Conservation (phyloP, 768 basidiomycete genomes). For the Holtermanniella nyarrowii region DNA sequence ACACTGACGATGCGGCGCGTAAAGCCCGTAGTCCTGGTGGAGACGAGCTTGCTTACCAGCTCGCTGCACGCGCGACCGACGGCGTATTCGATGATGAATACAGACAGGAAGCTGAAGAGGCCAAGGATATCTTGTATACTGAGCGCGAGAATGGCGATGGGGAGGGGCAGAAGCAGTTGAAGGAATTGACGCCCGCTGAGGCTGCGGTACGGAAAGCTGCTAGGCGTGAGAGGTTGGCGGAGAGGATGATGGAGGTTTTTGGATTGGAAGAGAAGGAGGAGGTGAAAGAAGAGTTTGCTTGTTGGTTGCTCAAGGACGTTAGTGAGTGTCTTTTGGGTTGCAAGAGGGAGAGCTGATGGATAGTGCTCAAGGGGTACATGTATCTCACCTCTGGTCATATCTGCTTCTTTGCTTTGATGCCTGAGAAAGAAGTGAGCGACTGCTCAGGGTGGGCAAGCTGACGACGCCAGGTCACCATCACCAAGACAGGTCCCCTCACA, state of each 20-base stretch:
- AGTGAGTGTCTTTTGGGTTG: slow-evolving; percentile 49
- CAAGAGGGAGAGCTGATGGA: not conserved
- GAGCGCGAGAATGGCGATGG: slow-evolving; percentile 13
- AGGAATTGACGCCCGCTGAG: slow-evolving; percentile 8
- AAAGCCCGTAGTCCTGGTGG: slow-evolving; percentile 20
- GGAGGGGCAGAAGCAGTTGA: slow-evolving; percentile 16
- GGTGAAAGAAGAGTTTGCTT: slow-evolving; percentile 81
- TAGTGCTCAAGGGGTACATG: slow-evolving; percentile 94
- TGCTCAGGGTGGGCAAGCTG: slow-evolving; percentile 1
- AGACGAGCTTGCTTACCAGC: slow-evolving; percentile 23
- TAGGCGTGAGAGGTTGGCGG: slow-evolving; percentile 52
- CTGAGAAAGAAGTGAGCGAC: slow-evolving; percentile 62
- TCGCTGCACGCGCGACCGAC: slow-evolving; percentile 6
- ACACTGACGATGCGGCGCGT: slow-evolving; percentile 30
- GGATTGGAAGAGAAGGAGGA: slow-evolving; percentile 69
- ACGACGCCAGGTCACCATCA: slow-evolving; percentile 61
- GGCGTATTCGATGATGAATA: slow-evolving; percentile 6
- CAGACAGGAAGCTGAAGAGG: slow-evolving; percentile 16
- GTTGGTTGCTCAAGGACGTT: slow-evolving; percentile 82
- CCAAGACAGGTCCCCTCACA: slow-evolving; percentile 81
- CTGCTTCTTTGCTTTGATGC: slow-evolving; percentile 96
- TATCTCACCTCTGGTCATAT: slow-evolving; percentile 86
- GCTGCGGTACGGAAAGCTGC: slow-evolving; percentile 16
- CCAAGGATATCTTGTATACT: slow-evolving; percentile 17
- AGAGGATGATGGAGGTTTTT: slow-evolving; percentile 82